Evolutionary conservation across 2,329 filamentous ascomycete genomes (phyloP).

Genomic region (Fusarium marasasianum): DNA sequence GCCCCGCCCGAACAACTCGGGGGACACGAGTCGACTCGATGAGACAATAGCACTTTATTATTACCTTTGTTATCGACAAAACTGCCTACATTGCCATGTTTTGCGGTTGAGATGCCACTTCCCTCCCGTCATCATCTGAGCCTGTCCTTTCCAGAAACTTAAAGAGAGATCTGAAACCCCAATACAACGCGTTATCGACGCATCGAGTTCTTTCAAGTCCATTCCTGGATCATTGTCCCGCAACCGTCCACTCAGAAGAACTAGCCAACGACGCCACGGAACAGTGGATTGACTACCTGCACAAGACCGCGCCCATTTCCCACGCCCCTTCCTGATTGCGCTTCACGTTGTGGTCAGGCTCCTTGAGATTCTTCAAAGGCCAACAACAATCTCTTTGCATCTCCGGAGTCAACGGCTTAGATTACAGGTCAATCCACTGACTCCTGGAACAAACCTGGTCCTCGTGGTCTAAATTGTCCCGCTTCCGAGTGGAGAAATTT

Average conservation of each 20-base stretch:
- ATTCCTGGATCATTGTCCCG: constrained; percentile 33
- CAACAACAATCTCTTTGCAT: constrained; percentile 11
- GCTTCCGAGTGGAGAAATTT: constrained; percentile 40
- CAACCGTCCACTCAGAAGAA: constrained; percentile 35
- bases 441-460: constrained; percentile 23
- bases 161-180: background rate
- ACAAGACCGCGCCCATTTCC: constrained; percentile 21
- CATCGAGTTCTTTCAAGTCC: constrained; percentile 13
- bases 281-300: constrained; percentile 26
- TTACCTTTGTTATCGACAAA: constrained; percentile 5
- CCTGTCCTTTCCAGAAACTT: background rate
- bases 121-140: background rate
- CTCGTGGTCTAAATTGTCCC: constrained; percentile 34
- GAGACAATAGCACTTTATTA: constrained; percentile 18
- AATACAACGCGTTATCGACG: constrained; percentile 10
- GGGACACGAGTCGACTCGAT: constrained; percentile 17
- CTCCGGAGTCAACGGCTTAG: background rate
- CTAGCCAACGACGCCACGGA: constrained; percentile 30
- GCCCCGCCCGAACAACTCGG: constrained; percentile 21
- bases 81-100: background rate
- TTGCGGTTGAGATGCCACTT: background rate
- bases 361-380: background rate
- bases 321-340: constrained; percentile 27
- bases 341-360: constrained; percentile 12
- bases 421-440: constrained; percentile 7